Evolutionary conservation across 768 basidiomycete species (phyloP), one percentile per base, ranked within the genome.

Genomic region (Mycena albidolilacea): DNA sequence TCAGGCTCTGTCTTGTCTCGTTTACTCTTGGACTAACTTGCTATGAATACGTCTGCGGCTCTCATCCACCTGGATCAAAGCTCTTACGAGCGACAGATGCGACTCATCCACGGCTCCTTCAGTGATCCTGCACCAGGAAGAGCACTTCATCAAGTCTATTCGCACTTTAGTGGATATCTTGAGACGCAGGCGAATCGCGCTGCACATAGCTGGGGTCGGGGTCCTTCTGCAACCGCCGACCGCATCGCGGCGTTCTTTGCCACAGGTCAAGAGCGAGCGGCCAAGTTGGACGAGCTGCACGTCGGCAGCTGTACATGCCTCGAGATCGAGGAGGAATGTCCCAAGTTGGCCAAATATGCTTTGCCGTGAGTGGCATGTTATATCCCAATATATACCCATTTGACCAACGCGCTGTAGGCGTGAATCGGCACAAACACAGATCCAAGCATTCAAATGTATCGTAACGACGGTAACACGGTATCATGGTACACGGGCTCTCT

Each of bases 401-500:
- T 17, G 3, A 38, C 5, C 54, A 55, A 30, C 9, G 54, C 9
- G 5, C 21, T 11, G 5, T 11, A 64, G 64, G 11, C 12, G 50
- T 19, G 48, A 64, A 54, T 41, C 50, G 19, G 48, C 64, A 21
- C 6, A n/a, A 4, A 65, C 64, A 14, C 64, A 65, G 39, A 21
- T 55, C 11, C 38, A 55, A 35, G 64, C 64, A 17, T 65, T 65
- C 23, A 37, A 65, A 11, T 23, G 39, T 11, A 39, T 65, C 3
- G 50, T 55, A 38, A 23, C 39, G 4, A 43, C 46, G 3, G 19
- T 41, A 1, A 65, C 64, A 7, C 64, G 54, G 8, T 65, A 55
- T 41, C 38, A n/a, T 8, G 64, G 52, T 10, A 65, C 39, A 7
- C 50, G 52, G 5, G 3, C n/a, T 7, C 12, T 65, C 6, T 43